These are phyloP conservation scores for Ustilago crameri DNA, from an alignment of 1,284 basidiomycete species.

Conservation along the genomic window DNA sequence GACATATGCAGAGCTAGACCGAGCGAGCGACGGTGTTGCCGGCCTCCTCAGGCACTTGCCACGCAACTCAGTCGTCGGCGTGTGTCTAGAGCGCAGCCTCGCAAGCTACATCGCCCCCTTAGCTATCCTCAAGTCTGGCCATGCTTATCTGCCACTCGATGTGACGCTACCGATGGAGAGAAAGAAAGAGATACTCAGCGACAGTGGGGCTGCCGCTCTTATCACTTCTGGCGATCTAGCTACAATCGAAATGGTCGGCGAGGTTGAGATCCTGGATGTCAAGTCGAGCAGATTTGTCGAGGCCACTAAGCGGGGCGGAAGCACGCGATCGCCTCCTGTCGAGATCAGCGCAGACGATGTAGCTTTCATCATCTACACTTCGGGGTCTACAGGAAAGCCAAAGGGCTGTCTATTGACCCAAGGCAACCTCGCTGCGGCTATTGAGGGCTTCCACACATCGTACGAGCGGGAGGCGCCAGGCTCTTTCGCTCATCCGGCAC, in stretches of 20 bases:
- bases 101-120: constrained; percentile 58
- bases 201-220: constrained; percentile 50
- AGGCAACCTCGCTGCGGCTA: constrained; percentile 54
- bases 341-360: constrained; percentile 28
- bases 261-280: too few relatives aligned
- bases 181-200: constrained; percentile 57
- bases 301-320: background rate
- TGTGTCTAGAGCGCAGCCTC: constrained; percentile 51
- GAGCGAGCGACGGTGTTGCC: constrained; percentile 32
- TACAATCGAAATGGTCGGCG: constrained; percentile 6
- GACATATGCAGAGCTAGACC: constrained; percentile 50
- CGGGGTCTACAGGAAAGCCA: constrained; percentile 62
- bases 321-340: background rate
- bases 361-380: constrained; percentile 65
- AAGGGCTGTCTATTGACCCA: constrained; percentile 62
- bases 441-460: constrained; percentile 49
- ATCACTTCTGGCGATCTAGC: constrained; percentile 17
- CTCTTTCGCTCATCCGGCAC: constrained; percentile 35
- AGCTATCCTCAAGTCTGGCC: constrained; percentile 56
- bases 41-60: constrained; percentile 18
- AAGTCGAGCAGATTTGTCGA: constrained; percentile 16
- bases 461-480: constrained; percentile 53
- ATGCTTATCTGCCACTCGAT: constrained; percentile 66
- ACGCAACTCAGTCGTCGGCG: constrained; percentile 50
- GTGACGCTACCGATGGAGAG: constrained; percentile 63